Percentiles rank a stretch among this genome's conserved stretches.
Conservation (phyloP, 192 early-diverging fungal species). For the Jimgerdemannia flammicorona region DNA sequence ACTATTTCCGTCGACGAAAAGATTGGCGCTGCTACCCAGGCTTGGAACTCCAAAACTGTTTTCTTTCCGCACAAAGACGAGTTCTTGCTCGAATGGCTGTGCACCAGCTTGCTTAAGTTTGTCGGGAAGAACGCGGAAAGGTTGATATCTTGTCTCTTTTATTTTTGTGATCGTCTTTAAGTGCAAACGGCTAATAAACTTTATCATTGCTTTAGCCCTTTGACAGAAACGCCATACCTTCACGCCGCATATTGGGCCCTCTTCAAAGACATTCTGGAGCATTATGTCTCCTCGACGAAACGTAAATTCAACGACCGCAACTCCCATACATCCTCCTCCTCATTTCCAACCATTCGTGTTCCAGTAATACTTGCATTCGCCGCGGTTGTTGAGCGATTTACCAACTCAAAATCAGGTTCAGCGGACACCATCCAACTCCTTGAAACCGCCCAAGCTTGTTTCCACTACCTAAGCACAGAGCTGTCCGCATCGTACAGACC, state of each 20-base stretch:
- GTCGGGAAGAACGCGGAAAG: not conserved
- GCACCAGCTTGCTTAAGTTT: slow-evolving; percentile 25
- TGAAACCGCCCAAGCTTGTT: not conserved
- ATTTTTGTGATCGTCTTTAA: not conserved
- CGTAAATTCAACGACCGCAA: not conserved
- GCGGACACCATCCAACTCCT: not conserved
- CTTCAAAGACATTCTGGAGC: not conserved
- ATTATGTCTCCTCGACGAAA: not conserved
- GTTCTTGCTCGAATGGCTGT: slow-evolving; percentile 36
- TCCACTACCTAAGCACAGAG: not conserved
- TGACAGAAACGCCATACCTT: not conserved
- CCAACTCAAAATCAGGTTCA: not conserved
- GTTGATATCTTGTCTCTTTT: not conserved
- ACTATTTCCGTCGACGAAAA: slow-evolving; percentile 12
- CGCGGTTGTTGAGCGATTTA: not conserved
- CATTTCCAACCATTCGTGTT: not conserved
- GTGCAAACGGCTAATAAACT: no score
- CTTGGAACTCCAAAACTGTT: slow-evolving; percentile 22
- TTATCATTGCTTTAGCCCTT: not conserved
- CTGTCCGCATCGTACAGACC: not conserved
- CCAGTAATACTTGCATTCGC: not conserved
- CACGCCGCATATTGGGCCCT: not conserved
- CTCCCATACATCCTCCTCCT: not conserved
- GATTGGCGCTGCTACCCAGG: slow-evolving; percentile 25
- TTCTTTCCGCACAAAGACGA: slow-evolving; percentile 36